Evolutionary conservation across 768 basidiomycete genomes (phyloP).

Genomic region (Sistotremastrum niveocremeum): DNA sequence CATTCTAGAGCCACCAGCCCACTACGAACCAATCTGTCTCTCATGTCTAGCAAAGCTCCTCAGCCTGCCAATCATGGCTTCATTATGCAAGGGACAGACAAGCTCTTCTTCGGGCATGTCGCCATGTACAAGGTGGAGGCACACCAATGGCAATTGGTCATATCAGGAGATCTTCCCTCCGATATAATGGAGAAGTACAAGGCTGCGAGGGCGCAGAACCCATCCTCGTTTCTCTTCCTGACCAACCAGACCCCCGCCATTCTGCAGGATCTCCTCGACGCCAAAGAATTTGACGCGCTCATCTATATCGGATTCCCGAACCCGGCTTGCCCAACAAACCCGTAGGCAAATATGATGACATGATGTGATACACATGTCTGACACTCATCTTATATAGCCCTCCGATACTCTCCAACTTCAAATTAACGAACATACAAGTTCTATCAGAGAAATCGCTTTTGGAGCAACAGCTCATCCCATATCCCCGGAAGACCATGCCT

Average conservation of each 20-base stretch:
- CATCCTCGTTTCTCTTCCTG: no score
- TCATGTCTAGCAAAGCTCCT: no score
- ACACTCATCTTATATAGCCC: no score
- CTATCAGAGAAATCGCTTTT: conserved; percentile 19
- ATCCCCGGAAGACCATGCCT: conserved; percentile 19
- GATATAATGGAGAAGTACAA: conserved; percentile 7
- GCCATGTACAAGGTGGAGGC: conserved; percentile 25
- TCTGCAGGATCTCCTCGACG: no score
- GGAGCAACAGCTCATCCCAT: conserved; percentile 15
- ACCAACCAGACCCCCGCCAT: no score
- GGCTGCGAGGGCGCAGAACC: not conserved
- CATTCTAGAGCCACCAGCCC: no score
- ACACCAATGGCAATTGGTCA: conserved; percentile 24
- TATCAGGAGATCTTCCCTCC: conserved; percentile 17
- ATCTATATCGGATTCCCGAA: no score
- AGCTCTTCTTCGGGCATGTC: conserved; percentile 20
- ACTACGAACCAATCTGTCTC: no score
- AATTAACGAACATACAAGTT: conserved; percentile 17
- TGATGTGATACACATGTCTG: no score
- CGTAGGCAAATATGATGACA: no score
- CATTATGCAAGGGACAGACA: conserved; percentile 23
- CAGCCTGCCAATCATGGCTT: conserved; percentile 20
- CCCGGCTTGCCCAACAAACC: no score
- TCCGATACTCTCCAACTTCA: conserved; percentile 2
- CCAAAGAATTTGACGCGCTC: no score